A percentile compares a stretch with the other conserved stretches of the same genome.
Evolutionary conservation across 192 early-diverging fungal genomes (phyloP).

Genomic region (Piromyces finnis): DNA sequence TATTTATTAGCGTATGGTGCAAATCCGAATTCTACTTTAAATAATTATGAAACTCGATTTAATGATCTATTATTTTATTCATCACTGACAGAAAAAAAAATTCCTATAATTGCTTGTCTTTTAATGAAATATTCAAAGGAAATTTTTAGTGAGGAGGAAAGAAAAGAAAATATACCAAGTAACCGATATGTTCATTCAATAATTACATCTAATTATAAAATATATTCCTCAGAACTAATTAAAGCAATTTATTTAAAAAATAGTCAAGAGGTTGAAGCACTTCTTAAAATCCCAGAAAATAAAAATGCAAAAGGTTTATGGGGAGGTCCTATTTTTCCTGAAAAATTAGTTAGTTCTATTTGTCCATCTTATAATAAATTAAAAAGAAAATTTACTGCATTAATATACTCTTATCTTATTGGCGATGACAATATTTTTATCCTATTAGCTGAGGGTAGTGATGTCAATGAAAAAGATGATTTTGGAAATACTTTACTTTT

Average conservation of each 20-base stretch:
- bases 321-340: too few relatives aligned
- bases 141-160: too few relatives aligned
- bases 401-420: background rate
- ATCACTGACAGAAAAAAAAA: background rate
- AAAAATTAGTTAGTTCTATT: background rate
- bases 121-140: too few relatives aligned
- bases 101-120: background rate
- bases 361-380: background rate
- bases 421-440: background rate
- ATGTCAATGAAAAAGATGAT: background rate
- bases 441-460: background rate
- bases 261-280: too few relatives aligned
- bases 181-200: too few relatives aligned
- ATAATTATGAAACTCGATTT: background rate
- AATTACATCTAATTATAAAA: too few relatives aligned
- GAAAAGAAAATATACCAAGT: too few relatives aligned
- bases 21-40: background rate
- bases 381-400: background rate
- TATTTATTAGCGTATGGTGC: background rate
- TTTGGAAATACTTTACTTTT: background rate
- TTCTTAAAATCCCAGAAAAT: too few relatives aligned
- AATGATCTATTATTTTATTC: background rate
- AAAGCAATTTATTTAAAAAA: too few relatives aligned
- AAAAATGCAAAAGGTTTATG: too few relatives aligned
- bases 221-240: too few relatives aligned